Percentiles rank a stretch among this genome's conserved stretches.
phyloP scores from a whole-genome alignment of 2,329 filamentous ascomycete species.

The Monosporascus sp. region DNA sequence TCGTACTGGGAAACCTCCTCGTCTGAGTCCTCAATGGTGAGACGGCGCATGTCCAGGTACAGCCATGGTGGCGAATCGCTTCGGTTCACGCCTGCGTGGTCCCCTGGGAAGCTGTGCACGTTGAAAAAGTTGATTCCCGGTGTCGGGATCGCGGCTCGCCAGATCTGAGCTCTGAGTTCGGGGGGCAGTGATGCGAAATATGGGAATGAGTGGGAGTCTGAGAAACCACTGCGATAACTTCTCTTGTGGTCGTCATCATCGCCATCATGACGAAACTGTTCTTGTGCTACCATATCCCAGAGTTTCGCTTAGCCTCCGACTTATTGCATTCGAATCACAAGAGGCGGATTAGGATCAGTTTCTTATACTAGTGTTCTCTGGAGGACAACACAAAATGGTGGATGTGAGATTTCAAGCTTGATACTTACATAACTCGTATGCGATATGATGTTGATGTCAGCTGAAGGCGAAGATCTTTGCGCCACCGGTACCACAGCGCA shows the following conservation, averaged over 20 bases:
- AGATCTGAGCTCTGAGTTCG: constrained; percentile 25
- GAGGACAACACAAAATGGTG: no score
- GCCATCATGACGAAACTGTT: background rate
- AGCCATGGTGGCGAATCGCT: constrained; percentile 23
- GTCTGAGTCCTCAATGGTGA: constrained; percentile 21
- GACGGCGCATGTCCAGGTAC: constrained; percentile 26
- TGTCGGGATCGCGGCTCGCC: constrained; percentile 16
- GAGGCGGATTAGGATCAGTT: no score
- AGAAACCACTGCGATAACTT: background rate
- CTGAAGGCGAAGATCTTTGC: no score
- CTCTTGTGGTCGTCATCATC: background rate
- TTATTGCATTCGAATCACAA: background rate
- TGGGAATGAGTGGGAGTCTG: constrained; percentile 11
- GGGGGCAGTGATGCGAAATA: constrained; percentile 21
- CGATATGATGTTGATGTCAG: no score
- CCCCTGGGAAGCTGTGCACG: constrained; percentile 27
- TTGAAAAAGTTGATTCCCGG: constrained; percentile 31
- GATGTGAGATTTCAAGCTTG: no score
- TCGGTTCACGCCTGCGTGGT: constrained; percentile 21
- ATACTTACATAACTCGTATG: no score
- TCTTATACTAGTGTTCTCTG: no score
- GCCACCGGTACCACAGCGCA: no score
- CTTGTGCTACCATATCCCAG: background rate
- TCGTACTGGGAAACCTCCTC: constrained; percentile 22
- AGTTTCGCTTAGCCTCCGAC: background rate